phyloP scores from a whole-genome alignment of 2,329 filamentous ascomycete species.

The Xylariaceae sp. region DNA sequence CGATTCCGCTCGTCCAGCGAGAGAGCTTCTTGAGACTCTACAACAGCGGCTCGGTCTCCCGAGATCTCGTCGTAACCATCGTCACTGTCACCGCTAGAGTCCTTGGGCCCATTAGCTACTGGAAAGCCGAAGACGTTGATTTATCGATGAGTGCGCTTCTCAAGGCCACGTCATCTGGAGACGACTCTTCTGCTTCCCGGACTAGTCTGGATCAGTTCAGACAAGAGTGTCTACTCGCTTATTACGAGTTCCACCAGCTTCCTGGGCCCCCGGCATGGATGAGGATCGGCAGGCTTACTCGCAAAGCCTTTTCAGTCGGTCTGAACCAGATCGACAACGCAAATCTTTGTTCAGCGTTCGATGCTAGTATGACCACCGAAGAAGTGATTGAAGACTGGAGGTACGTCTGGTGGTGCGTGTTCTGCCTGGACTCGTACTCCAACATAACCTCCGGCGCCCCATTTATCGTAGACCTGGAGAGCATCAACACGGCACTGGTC shows the following conservation, averaged over 20 bases:
- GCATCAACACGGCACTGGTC: slow-evolving; percentile 22
- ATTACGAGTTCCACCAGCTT: slow-evolving; percentile 29
- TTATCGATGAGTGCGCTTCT: slow-evolving; percentile 17
- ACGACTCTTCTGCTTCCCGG: slow-evolving; percentile 4
- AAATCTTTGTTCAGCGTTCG: slow-evolving; percentile 18
- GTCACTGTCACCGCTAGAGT: slow-evolving; percentile 23
- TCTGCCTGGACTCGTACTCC: slow-evolving; percentile 28
- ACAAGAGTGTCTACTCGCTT: slow-evolving; percentile 26
- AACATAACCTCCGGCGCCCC: slow-evolving; percentile 24
- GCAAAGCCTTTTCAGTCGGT: slow-evolving; percentile 26
- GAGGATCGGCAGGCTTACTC: slow-evolving; percentile 24
- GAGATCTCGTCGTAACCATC: slow-evolving; percentile 19
- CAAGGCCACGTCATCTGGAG: slow-evolving; percentile 8
- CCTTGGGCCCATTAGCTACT: slow-evolving; percentile 13
- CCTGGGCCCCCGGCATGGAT: slow-evolving; percentile 26
- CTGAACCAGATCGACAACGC: slow-evolving; percentile 28
- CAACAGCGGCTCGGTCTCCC: slow-evolving; percentile 13
- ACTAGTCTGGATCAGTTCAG: slow-evolving; percentile 21
- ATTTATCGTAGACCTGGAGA: slow-evolving; percentile 20
- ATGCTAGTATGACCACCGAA: slow-evolving; percentile 9
- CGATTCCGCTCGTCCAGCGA: slow-evolving; percentile 23
- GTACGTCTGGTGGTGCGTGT: slow-evolving; percentile 28
- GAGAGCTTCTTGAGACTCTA: slow-evolving; percentile 19
- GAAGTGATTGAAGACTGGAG: slow-evolving; percentile 29
- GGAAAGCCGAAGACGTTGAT: slow-evolving; percentile 15